Evolutionary conservation across 108 stramenopile genomes (phyloP), one percentile per base, ranked within the genome.

Genomic region (Cylindrotheca fusiformis): DNA sequence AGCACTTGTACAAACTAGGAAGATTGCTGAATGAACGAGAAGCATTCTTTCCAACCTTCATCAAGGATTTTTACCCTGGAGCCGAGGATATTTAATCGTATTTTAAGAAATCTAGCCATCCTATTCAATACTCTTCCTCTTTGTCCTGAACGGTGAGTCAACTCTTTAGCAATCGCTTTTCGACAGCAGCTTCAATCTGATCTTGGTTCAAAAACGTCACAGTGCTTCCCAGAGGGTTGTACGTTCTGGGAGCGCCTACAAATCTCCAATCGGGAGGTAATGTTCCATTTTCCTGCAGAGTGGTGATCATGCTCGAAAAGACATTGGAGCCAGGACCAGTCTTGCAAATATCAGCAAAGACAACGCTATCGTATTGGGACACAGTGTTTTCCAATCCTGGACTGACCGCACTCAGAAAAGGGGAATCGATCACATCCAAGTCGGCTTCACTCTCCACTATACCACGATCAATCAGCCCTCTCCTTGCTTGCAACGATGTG

Each of bases 271-370:
- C 72, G 0, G 25, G 8, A 4, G 75, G 76, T 6, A 91, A 69
- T 8, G 32, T 33, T 8, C 58, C 36, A 4, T 68, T 48, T 26
- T 71, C 57, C 6, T 94, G 76, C 45, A 94, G 74, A 8, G 54
- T 32, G 36, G 73, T 69, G 23, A 83, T 65, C 61, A 82, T 86
- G 24, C 62, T 70, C 28, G 81, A 73, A 58, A 90, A 67, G 8
- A 82, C 67, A 61, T 84, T 83, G 14, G 86, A 85, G 14, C 85
- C 85, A 10, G 87, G 87, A 19, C 87, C 87, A 67, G 86, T 78
- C 67, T 95, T 95, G 70, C 90, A 91, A 25, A 91, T 72, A 69
- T 95, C 94, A 36, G 90, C 88, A 74, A 95, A 95, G 31, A 95
- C 60, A 31, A 91, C 79, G 23, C 52, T 22, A 1, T 74, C 58